Evolutionary conservation across 768 basidiomycete genomes (phyloP), one percentile per base, ranked within the genome.

Genomic region (Gymnopilus dilepis): DNA sequence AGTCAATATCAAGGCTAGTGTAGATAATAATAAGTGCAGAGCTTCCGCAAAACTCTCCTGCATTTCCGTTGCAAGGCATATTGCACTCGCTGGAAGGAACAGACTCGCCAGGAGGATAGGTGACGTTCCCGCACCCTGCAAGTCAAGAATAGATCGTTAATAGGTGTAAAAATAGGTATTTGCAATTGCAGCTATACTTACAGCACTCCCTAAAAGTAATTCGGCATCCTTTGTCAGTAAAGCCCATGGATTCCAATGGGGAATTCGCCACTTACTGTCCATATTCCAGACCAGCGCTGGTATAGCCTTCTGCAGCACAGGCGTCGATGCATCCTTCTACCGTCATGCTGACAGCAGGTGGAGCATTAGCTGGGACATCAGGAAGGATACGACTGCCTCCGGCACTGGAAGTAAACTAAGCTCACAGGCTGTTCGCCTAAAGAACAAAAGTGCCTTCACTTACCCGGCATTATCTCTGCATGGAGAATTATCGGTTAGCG

Each of bases 251-350:
- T 31, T 6, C 11, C 33, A 33, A 17, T 31, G 22, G 37, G 11
- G 8, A 13, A 24, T 3, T 7, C 12, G n/a, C n/a, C 37, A 56
- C 60, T 42, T 41, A 58, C 62, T 63, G 62, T 8, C 62, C 62
- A 31, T 43, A 63, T 53, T 63, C 62, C 21, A 63, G 22, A 30
- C 62, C 62, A 4, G 62, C 62, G 26, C 57, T 63, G 9, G 56
- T 63, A 15, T 63, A 63, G 13, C 30, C 11, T n/a, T 45, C 34
- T 11, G 62, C 62, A 21, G 56, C 61, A 30, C 61, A 63, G 9
- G 62, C 62, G 24, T 63, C 57, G 38, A 63, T 59, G 34, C 62
- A 63, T 38, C 59, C 55, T n/a, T 63, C 62, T 4, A 63, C 62
- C 3, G 56, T 63, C 62, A 63, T 63, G 34, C 62, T 63, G n/a